phyloP scores from a whole-genome alignment of 108 stramenopile genomes.

The Skeletonema marinoi region DNA sequence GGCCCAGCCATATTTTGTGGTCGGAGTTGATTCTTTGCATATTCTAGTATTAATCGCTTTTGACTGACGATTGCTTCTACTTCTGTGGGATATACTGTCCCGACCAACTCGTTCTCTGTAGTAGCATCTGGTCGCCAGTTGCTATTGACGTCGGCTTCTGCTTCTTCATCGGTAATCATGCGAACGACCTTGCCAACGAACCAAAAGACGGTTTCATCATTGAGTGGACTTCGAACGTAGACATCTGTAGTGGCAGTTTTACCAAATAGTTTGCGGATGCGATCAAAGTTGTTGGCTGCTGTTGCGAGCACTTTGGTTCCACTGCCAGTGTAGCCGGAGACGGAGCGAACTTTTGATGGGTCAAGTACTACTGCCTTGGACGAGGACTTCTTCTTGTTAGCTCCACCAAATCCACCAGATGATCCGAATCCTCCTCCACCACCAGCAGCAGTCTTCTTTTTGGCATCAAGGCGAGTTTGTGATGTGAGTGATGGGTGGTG shows the following conservation, averaged over 20 bases:
- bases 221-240: constrained; percentile 70
- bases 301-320: constrained; percentile 66
- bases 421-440: not conserved
- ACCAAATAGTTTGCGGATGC: constrained; percentile 60
- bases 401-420: constrained; percentile 15
- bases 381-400: not conserved
- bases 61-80: constrained; percentile 64
- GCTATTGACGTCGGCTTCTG: constrained; percentile 8
- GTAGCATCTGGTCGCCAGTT: not conserved
- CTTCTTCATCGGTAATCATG: constrained; percentile 7
- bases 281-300: constrained; percentile 81
- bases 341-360: constrained; percentile 39
- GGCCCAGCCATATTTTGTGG: constrained; percentile 81
- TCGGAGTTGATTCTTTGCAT: constrained; percentile 71
- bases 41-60: constrained; percentile 85
- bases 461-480: not conserved
- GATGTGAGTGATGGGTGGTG: not conserved
- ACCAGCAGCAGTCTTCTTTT: constrained; percentile 6
- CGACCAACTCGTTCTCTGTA: constrained; percentile 1
- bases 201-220: constrained; percentile 68
- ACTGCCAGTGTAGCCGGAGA: constrained; percentile 66
- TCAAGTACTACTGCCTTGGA: not conserved
- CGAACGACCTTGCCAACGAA: constrained; percentile 80
- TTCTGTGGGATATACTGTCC: constrained; percentile 40
- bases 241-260: constrained; percentile 56